phyloP scores from a whole-genome alignment of 2,329 filamentous ascomycete species.

The Aspergillus calidoustus region DNA sequence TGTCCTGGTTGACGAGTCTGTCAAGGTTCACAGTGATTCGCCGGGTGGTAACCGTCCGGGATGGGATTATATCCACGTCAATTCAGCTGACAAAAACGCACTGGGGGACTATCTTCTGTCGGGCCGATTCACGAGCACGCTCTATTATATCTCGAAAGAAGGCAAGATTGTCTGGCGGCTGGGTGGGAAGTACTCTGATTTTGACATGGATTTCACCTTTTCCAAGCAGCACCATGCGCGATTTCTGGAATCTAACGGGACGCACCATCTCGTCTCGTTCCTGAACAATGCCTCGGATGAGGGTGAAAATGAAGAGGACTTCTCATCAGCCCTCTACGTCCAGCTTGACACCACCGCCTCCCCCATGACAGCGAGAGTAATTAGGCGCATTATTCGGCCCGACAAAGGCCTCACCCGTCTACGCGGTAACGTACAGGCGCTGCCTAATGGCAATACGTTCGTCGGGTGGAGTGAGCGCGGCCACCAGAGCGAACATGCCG shows the following conservation, averaged over 20 bases:
- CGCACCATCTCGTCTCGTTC: conserved; percentile 37
- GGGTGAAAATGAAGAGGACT: conserved; percentile 30
- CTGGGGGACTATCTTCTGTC: conserved; percentile 48
- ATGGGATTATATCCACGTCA: conserved; percentile 46
- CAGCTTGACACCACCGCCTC: conserved; percentile 34
- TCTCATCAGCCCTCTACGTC: conserved; percentile 38
- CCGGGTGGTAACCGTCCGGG: conserved; percentile 24
- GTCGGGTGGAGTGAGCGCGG: conserved; percentile 44
- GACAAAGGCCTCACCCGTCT: conserved; percentile 40
- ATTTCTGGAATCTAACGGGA: conserved; percentile 36
- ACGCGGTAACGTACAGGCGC: conserved; percentile 41
- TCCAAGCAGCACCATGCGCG: conserved; percentile 45
- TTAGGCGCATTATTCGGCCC: conserved; percentile 39
- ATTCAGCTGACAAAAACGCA: conserved; percentile 46
- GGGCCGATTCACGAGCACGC: conserved; percentile 41
- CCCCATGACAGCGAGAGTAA: conserved; percentile 35
- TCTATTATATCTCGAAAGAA: conserved; percentile 45
- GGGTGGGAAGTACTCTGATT: conserved; percentile 39
- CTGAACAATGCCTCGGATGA: conserved; percentile 44
- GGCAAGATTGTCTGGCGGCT: conserved; percentile 46
- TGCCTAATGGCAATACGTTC: conserved; percentile 44
- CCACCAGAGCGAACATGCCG: conserved; percentile 41
- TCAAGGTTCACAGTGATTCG: conserved; percentile 22
- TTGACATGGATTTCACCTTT: conserved; percentile 40
- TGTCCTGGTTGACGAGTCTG: conserved; percentile 39